These are phyloP conservation scores for Cubamyces sp. DNA, from an alignment of 768 basidiomycete genomes.

Conservation along the genomic window DNA sequence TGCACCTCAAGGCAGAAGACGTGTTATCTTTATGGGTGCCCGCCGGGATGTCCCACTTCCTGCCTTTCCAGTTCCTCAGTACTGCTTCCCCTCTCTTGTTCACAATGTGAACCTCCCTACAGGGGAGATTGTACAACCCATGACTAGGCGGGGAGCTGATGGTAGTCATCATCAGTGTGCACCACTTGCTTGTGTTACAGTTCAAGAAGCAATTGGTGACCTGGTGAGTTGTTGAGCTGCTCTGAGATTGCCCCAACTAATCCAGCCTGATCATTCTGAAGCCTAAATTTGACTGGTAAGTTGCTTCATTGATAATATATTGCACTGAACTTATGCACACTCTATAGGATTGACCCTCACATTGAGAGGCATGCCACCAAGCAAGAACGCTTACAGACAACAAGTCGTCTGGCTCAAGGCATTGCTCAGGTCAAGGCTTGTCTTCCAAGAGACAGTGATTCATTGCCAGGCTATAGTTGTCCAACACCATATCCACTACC, in stretches of 20 bases:
- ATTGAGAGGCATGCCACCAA: constrained; percentile 39
- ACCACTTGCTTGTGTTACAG: constrained; percentile 59
- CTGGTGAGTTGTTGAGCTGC: constrained; percentile 49
- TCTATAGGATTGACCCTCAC: constrained; percentile 62
- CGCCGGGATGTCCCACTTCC: constrained; percentile 60
- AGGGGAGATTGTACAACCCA: constrained; percentile 44
- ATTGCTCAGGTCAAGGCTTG: constrained; percentile 37
- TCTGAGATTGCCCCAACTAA: background rate
- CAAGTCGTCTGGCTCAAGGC: constrained; percentile 40
- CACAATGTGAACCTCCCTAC: constrained; percentile 48
- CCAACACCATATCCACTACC: constrained; percentile 45
- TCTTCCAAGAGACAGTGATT: constrained; percentile 7
- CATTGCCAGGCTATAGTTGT: constrained; percentile 51
- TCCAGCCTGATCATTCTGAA: constrained; percentile 28
- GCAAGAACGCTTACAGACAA: constrained; percentile 39
- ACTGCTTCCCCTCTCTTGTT: constrained; percentile 45
- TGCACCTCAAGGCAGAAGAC: constrained; percentile 65
- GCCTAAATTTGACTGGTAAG: constrained; percentile 75
- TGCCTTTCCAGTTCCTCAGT: constrained; percentile 65
- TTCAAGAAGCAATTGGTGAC: constrained; percentile 70
- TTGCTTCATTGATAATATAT: background rate
- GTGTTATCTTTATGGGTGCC: constrained; percentile 73
- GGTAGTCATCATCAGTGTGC: constrained; percentile 41
- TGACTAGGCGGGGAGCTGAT: constrained; percentile 39
- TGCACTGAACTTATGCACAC: background rate